A percentile compares a stretch with the other conserved stretches of the same genome.
phyloP scores from a whole-genome alignment of 208 protist species.

The Trypanosomatidae sp. region DNA sequence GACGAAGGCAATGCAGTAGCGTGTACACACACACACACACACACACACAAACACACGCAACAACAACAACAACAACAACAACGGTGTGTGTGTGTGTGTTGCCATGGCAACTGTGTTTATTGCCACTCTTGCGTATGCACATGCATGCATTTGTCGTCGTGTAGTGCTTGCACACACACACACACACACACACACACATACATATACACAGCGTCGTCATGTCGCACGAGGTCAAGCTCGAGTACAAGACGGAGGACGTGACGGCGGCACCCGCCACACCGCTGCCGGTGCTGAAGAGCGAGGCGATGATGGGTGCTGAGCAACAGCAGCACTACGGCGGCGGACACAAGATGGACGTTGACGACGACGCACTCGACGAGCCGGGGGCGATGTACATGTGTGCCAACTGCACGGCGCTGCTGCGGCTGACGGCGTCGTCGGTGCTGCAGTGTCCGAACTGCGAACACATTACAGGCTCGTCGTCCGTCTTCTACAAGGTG shows the following conservation, averaged over 20 bases:
- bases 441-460: conserved; percentile 66
- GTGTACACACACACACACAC: too few relatives aligned
- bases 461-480: conserved; percentile 64
- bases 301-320: conserved; percentile 3
- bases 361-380: conserved; percentile 7
- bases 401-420: conserved; percentile 60
- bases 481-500: conserved; percentile 86
- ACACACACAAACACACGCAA: too few relatives aligned
- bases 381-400: conserved; percentile 61
- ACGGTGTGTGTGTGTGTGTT: too few relatives aligned
- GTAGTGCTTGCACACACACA: background rate
- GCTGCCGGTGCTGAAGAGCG: conserved; percentile 19
- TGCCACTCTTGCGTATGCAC: too few relatives aligned
- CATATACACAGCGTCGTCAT: background rate
- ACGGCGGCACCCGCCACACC: conserved; percentile 4
- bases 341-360: background rate
- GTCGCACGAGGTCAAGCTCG: background rate
- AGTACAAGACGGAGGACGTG: conserved; percentile 13
- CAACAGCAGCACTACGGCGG: conserved; percentile 1
- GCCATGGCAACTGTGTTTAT: too few relatives aligned
- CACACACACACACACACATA: background rate
- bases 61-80: too few relatives aligned
- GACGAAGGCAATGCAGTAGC: too few relatives aligned
- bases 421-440: conserved; percentile 31
- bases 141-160: too few relatives aligned